A percentile compares a stretch with the other conserved stretches of the same genome.
Conservation (phyloP, 1,139 yeast species). For the Suhomyces maxii region DNA sequence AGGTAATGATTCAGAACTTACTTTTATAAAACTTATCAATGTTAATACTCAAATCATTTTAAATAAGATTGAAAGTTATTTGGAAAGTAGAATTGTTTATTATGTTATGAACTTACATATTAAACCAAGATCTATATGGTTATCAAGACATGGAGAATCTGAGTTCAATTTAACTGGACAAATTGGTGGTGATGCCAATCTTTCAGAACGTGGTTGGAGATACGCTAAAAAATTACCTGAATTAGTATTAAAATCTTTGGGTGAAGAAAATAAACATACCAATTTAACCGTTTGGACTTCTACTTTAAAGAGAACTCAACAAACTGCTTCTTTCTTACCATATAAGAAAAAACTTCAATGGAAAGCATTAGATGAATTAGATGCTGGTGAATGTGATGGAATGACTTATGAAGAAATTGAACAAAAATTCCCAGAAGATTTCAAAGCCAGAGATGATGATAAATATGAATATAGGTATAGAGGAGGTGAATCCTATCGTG, state of each 20-base stretch:
- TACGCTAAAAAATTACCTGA: conserved; percentile 85
- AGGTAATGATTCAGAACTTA: conserved; percentile 58
- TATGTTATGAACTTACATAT: conserved; percentile 94
- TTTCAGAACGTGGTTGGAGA: conserved; percentile 81
- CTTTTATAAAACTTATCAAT: conserved; percentile 84
- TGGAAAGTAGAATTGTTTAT: conserved; percentile 91
- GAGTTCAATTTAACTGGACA: conserved; percentile 89
- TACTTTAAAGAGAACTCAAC: conserved; percentile 87
- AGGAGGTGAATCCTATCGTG: conserved; percentile 96
- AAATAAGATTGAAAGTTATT: conserved; percentile 81
- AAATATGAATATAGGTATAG: conserved; percentile 94
- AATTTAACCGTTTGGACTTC: conserved; percentile 95
- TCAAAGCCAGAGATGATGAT: conserved; percentile 92
- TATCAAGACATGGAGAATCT: conserved; percentile 94
- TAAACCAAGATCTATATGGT: conserved; percentile 88
- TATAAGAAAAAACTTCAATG: conserved; percentile 79
- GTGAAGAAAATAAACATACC: conserved; percentile 58
- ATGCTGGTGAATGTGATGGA: conserved; percentile 98
- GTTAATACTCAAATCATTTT: conserved; percentile 86
- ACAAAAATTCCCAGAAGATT: conserved; percentile 84
- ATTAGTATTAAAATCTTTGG: conserved; percentile 70
- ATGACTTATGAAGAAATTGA: conserved; percentile 86
- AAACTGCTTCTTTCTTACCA: conserved; percentile 82
- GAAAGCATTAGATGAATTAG: conserved; percentile 96
- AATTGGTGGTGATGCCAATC: conserved; percentile 92